Percentiles rank a stretch among this genome's conserved stretches.
Conservation (phyloP, 2,329 filamentous ascomycete genomes). For the Fusarium odoratissimum region DNA sequence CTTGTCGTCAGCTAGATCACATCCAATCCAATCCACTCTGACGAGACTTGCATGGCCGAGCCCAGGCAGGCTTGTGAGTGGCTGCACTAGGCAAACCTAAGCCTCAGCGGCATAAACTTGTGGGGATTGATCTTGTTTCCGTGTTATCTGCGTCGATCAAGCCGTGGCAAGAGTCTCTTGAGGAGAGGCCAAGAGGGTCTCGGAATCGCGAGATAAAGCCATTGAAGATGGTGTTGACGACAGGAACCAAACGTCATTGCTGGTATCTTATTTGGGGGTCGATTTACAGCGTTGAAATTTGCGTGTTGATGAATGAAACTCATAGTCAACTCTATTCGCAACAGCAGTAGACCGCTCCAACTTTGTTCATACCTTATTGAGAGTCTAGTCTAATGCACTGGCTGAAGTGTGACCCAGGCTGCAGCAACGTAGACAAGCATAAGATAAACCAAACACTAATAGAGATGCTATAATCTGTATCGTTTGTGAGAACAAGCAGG, state of each 20-base stretch:
- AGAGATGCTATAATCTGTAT: not conserved
- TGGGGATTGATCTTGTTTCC: slow-evolving; percentile 35
- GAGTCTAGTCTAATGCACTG: slow-evolving; percentile 15
- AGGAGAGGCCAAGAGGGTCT: not conserved
- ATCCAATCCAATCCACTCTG: slow-evolving; percentile 15
- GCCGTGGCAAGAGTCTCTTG: not conserved
- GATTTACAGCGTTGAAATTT: not conserved
- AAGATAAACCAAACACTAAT: slow-evolving; percentile 13
- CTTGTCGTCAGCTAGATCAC: slow-evolving; percentile 35
- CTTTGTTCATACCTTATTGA: slow-evolving; percentile 29
- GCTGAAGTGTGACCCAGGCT: slow-evolving; percentile 4
- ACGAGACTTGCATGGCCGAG: slow-evolving; percentile 28
- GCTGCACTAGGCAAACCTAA: slow-evolving; percentile 24
- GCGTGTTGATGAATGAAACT: slow-evolving; percentile 11
- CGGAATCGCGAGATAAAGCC: slow-evolving; percentile 3
- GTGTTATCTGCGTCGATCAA: slow-evolving; percentile 36
- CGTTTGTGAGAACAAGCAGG: not conserved
- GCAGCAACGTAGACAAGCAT: not conserved
- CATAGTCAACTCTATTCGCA: slow-evolving; percentile 22
- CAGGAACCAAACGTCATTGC: not conserved
- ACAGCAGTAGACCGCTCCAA: slow-evolving; percentile 18
- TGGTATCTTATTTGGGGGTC: not conserved
- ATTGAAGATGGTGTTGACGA: not conserved
- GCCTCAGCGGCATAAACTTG: slow-evolving; percentile 12
- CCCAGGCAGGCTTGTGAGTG: slow-evolving; percentile 25